Evolutionary conservation across 2,329 filamentous ascomycete species (phyloP).

Genomic region (Microdochium trichocladiopsis): DNA sequence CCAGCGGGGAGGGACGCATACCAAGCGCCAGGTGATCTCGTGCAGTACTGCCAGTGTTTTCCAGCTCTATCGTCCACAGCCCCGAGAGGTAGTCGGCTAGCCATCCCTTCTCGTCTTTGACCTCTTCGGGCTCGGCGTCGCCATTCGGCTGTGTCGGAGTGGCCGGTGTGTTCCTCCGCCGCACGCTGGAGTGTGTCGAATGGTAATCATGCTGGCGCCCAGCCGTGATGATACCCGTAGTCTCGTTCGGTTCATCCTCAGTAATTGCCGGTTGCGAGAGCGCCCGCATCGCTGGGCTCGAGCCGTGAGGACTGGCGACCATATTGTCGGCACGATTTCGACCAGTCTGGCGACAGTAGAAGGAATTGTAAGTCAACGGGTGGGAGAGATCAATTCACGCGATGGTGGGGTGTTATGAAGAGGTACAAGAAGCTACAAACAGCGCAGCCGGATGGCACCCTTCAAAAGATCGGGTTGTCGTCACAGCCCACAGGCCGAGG

Average conservation of each 20-base stretch:
- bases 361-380: constrained; percentile 1
- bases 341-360: constrained; percentile 24
- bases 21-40: constrained; percentile 75
- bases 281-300: constrained; percentile 10
- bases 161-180: constrained; percentile 6
- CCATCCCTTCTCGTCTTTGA: constrained; percentile 33
- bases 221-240: constrained; percentile 29
- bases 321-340: constrained; percentile 35
- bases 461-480: not conserved
- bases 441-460: not conserved
- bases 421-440: constrained; percentile 1
- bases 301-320: constrained; percentile 14
- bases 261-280: constrained; percentile 4
- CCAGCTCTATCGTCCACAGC: constrained; percentile 63
- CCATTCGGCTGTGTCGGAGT: constrained; percentile 9
- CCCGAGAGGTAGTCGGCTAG: constrained; percentile 40
- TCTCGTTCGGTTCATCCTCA: constrained; percentile 27
- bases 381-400: not conserved
- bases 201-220: constrained; percentile 31
- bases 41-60: constrained; percentile 81
- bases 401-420: not conserved
- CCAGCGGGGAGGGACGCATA: constrained; percentile 25
- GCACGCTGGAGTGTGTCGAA: constrained; percentile 19
- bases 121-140: constrained; percentile 10
- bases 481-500: not conserved